Conservation (phyloP, 305 asterid genomes). For the Rubia peregrina region DNA sequence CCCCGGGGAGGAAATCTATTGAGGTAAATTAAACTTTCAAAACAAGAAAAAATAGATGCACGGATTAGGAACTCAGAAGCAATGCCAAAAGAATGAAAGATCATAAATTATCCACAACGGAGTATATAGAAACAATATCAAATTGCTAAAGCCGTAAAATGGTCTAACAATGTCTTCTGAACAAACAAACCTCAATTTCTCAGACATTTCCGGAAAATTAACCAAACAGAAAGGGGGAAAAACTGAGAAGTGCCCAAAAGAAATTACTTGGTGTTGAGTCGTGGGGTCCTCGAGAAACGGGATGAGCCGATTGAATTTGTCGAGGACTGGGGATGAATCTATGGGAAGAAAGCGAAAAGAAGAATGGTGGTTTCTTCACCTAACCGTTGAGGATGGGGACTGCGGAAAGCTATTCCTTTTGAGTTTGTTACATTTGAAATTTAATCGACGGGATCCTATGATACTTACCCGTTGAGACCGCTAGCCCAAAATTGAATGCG, state of each 20-base stretch:
- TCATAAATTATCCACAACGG: background rate
- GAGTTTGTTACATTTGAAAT: background rate
- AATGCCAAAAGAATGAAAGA: background rate
- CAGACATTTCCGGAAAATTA: background rate
- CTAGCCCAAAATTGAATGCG: background rate
- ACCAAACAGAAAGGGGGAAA: background rate
- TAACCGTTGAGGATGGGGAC: background rate
- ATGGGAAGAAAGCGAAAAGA: background rate
- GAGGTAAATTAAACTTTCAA: background rate
- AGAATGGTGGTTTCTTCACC: background rate
- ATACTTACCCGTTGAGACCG: background rate
- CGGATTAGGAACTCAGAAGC: background rate
- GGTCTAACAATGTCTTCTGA: background rate
- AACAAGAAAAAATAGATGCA: background rate
- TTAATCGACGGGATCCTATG: background rate
- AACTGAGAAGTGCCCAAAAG: background rate
- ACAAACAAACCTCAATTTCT: background rate
- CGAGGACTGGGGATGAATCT: background rate
- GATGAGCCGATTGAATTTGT: background rate
- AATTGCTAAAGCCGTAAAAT: background rate
- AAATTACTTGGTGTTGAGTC: background rate
- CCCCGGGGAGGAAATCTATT: background rate
- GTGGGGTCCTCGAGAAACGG: background rate
- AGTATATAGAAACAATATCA: background rate
- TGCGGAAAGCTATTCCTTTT: background rate